Base-by-base conservation (phyloP, 176 grass and related monocot species). In the Areca catechu region DNA sequence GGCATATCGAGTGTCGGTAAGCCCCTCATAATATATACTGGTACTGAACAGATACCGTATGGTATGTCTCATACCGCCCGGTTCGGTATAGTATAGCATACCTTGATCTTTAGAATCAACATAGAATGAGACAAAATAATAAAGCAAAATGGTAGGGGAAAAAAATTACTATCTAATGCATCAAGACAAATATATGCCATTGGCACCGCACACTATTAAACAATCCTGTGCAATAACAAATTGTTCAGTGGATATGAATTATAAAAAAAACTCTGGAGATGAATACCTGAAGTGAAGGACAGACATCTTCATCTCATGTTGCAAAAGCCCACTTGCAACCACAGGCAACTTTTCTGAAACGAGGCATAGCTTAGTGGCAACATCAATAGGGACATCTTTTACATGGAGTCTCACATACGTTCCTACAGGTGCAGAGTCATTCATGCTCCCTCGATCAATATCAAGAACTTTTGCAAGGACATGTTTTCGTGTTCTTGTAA, bases 261-360 rank as follows among this genome's bases (percentile, higher is more conserved):
- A 50, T 43, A 60, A 48, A 76, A 73, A 22, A 34, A 51, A 43
- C 2, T 2, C 9, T 12, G 34, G 34, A 3, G 10, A 43, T 2
- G 34, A 67, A 48, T 88, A 91, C 93, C 87, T 97, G 78, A 91
- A 97, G 51, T 97, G 93, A 73, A 91, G 83, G 74, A 91, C 75
- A 66, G 87, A 97, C 70, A 97, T 85, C 70, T 97, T 97, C 5
- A 86, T 88, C 66, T 97, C 87, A 19, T 97, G 93, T 79, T 91
- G 83, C 54, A 97, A 58, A 78, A 95, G 77, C 56, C 79, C 79
- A 81, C 65, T 81, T 70, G 66, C 65, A 71, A 80, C 57, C 12
- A 81, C 74, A 59, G 82, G 83, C 71, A 79, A 72, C 60, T 61
- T 73, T 82, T 71, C 76, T 58, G 86, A 87, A 71, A 76, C 60